Percentiles rank a stretch among this genome's conserved stretches.
Evolutionary conservation across 2,329 filamentous ascomycete genomes (phyloP).

Genomic region (Cytospora paraplurivora): DNA sequence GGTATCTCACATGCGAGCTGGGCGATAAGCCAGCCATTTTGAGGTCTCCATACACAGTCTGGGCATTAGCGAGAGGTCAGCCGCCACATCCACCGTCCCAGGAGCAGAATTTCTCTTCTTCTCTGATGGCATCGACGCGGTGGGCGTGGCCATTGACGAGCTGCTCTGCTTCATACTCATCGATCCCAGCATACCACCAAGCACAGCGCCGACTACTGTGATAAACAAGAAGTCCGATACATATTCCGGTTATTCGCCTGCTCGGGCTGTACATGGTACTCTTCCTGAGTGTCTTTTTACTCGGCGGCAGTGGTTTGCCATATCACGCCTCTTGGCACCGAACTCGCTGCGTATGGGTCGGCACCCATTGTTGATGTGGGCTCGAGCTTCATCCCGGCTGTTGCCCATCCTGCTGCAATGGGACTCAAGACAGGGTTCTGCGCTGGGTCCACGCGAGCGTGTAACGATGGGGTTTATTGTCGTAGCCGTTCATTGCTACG

Average conservation of each 20-base stretch:
- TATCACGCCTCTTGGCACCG: not conserved
- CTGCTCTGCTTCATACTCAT: not conserved
- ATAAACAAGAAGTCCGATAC: not conserved
- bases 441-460: not conserved
- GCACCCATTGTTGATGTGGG: not conserved
- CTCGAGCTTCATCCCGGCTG: not conserved
- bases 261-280: slow-evolving; percentile 8
- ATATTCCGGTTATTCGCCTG: slow-evolving; percentile 11
- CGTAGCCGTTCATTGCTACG: not conserved
- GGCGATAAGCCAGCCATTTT: slow-evolving; percentile 8
- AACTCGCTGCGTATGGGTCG: not conserved
- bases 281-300: not conserved
- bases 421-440: not conserved
- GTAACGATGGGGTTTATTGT: not conserved
- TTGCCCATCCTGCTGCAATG: not conserved
- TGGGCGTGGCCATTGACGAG: not conserved
- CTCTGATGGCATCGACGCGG: not conserved
- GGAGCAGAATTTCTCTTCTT: not conserved
- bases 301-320: not conserved
- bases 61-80: slow-evolving; percentile 4
- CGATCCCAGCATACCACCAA: slow-evolving; percentile 8
- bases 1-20: slow-evolving; percentile 14
- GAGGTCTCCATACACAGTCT: slow-evolving; percentile 19
- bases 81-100: slow-evolving; percentile 7
- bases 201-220: slow-evolving; percentile 7